A percentile compares a stretch with the other conserved stretches of the same genome.
Evolutionary conservation across 78 protist species (phyloP).

Genomic region (Dictyostelium discoideum): DNA sequence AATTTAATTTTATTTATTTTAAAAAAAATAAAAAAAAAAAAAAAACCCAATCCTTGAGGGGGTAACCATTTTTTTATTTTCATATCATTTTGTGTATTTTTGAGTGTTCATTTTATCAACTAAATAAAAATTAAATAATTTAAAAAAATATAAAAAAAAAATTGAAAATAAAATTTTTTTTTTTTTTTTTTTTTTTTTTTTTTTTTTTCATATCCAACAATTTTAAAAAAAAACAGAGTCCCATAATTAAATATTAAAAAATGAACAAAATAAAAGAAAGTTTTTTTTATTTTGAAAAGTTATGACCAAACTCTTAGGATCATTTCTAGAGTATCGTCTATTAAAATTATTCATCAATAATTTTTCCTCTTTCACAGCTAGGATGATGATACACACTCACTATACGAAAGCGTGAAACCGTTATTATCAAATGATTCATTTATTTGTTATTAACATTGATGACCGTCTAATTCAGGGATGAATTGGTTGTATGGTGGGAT

Average conservation of each 20-base stretch:
- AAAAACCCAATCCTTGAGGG: too few relatives aligned
- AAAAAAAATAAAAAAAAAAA: too few relatives aligned
- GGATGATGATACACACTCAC: background rate
- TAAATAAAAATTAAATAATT: too few relatives aligned
- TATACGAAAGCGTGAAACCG: background rate
- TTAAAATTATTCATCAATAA: conserved; percentile 1
- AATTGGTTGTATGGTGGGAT: background rate
- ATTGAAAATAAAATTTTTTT: background rate
- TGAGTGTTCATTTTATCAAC: too few relatives aligned
- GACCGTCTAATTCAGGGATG: background rate
- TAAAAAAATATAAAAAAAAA: too few relatives aligned
- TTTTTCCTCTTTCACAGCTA: background rate
- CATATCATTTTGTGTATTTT: too few relatives aligned
- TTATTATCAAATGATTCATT: background rate
- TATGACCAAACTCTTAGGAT: conserved; percentile 5
- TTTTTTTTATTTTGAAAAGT: background rate
- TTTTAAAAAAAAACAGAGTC: background rate
- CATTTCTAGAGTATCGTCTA: conserved; percentile 1
- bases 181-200: too few relatives aligned
- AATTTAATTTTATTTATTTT: too few relatives aligned
- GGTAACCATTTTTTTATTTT: too few relatives aligned
- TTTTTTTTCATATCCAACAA: too few relatives aligned
- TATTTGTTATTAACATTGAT: background rate
- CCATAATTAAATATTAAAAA: too few relatives aligned
- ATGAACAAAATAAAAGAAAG: background rate